Percentiles rank a stretch among this genome's conserved stretches.
These are phyloP conservation scores for Gossypium gossypioides DNA, from an alignment of 441 rosid species.

Conservation along the genomic window DNA sequence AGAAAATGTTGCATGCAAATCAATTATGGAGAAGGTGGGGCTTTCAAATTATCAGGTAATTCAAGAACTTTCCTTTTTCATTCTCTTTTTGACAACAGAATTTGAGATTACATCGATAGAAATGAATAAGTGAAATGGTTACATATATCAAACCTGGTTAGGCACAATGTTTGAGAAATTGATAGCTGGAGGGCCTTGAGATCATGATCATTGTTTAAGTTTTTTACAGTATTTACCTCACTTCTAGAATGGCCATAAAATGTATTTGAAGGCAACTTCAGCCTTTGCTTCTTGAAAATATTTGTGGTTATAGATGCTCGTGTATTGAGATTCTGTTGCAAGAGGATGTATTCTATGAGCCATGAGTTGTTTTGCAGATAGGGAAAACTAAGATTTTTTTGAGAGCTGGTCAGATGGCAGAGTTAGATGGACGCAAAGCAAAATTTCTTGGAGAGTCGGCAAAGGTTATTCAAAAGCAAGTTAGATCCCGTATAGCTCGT, in stretches of 20 bases:
- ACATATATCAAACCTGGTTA: not conserved
- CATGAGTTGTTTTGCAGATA: slow-evolving; percentile 42
- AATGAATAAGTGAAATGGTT: slow-evolving; percentile 1
- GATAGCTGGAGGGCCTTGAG: not conserved
- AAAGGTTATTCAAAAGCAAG: slow-evolving; percentile 47
- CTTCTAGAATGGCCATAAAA: not conserved
- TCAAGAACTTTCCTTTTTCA: slow-evolving; percentile 1
- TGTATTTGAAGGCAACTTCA: not conserved
- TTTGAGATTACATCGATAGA: not conserved
- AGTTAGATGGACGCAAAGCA: slow-evolving; percentile 62
- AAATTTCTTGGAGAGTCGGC: slow-evolving; percentile 48
- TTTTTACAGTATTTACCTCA: not conserved
- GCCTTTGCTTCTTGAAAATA: slow-evolving; percentile 5
- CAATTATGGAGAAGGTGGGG: slow-evolving; percentile 59
- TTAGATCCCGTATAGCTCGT: slow-evolving; percentile 37
- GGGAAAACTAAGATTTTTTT: slow-evolving; percentile 72
- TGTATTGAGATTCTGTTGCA: not conserved
- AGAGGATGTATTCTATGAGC: slow-evolving; percentile 10
- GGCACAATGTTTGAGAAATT: not conserved
- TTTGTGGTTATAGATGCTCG: not conserved
- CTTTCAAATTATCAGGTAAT: slow-evolving; percentile 65
- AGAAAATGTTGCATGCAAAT: slow-evolving; percentile 63
- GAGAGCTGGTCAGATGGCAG: slow-evolving; percentile 77
- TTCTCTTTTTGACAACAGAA: not conserved
- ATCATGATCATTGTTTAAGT: not conserved